phyloP scores from a whole-genome alignment of 208 protist genomes.

The Herpetomonas samuelpessoai region DNA sequence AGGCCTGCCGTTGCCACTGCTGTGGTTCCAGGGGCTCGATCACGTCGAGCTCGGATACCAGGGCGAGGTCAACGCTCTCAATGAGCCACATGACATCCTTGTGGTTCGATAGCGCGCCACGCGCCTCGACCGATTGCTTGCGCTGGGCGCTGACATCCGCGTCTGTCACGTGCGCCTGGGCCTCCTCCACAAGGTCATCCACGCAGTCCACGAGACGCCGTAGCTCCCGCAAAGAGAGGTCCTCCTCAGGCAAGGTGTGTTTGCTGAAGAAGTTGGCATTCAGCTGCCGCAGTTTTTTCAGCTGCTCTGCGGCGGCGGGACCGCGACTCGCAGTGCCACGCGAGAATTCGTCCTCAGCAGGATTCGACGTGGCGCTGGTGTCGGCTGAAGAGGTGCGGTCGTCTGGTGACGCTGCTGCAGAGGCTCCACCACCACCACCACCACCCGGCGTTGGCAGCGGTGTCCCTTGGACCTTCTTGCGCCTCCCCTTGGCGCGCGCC shows the following conservation, averaged over 20 bases:
- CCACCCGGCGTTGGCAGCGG: too few species aligned
- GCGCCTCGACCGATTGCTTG: not conserved
- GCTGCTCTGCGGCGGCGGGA: not conserved
- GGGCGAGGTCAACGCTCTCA: slow-evolving; percentile 42
- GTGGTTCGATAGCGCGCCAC: slow-evolving; percentile 27
- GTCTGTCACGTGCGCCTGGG: not conserved
- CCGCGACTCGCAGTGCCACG: too few species aligned
- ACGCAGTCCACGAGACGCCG: not conserved
- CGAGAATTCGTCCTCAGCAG: too few species aligned
- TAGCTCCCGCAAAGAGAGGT: not conserved
- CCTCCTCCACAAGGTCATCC: not conserved
- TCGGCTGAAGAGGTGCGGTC: too few species aligned
- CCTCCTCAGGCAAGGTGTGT: slow-evolving; percentile 4
- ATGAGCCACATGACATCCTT: slow-evolving; percentile 55
- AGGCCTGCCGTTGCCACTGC: not conserved
- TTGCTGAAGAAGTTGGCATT: not conserved
- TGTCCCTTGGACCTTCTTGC: not conserved
- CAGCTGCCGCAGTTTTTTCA: slow-evolving; percentile 7
- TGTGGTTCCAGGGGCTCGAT: not conserved
- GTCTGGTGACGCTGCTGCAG: not conserved
- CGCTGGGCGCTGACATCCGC: not conserved
- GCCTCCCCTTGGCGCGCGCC: not conserved
- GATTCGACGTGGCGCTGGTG: not conserved
- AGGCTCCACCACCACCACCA: too few species aligned
- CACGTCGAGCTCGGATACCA: slow-evolving; percentile 21